These are phyloP conservation scores for Cryphonectria naterciae DNA, from an alignment of 2,329 filamentous ascomycete genomes.

Conservation along the genomic window DNA sequence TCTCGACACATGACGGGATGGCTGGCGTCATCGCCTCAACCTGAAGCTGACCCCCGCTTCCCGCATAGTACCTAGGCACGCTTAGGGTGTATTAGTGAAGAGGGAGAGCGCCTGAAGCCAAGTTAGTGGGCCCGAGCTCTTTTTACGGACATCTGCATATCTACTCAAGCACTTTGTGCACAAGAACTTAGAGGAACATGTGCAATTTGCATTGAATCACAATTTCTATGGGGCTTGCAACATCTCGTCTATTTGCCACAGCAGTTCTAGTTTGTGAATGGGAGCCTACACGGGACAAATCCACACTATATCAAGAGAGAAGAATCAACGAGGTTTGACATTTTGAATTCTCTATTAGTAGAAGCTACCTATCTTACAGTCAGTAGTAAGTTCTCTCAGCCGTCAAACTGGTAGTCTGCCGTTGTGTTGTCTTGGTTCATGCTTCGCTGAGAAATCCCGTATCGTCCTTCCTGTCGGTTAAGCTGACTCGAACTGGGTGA, in stretches of 20 bases:
- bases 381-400: constrained; percentile 27
- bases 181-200: not conserved
- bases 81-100: not conserved
- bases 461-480: constrained; percentile 18
- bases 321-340: not conserved
- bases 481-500: constrained; percentile 14
- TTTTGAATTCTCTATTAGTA: constrained; percentile 17
- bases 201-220: not conserved
- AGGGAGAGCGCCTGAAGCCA: not conserved
- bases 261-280: not conserved
- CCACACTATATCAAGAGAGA: not conserved
- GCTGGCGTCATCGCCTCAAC: constrained; percentile 5
- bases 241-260: not conserved
- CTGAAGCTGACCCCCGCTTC: not conserved
- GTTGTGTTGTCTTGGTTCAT: constrained; percentile 5
- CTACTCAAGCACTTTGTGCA: not conserved
- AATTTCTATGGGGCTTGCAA: not conserved
- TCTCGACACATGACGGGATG: constrained; percentile 1
- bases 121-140: constrained; percentile 7
- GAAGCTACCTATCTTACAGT: constrained; percentile 30
- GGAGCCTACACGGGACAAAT: not conserved
- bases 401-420: constrained; percentile 20
- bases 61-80: not conserved
- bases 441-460: constrained; percentile 9
- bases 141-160: not conserved